Evolutionary conservation across 805 yeast species (phyloP).

Genomic region (Groenewaldozyma tartarivorans): DNA sequence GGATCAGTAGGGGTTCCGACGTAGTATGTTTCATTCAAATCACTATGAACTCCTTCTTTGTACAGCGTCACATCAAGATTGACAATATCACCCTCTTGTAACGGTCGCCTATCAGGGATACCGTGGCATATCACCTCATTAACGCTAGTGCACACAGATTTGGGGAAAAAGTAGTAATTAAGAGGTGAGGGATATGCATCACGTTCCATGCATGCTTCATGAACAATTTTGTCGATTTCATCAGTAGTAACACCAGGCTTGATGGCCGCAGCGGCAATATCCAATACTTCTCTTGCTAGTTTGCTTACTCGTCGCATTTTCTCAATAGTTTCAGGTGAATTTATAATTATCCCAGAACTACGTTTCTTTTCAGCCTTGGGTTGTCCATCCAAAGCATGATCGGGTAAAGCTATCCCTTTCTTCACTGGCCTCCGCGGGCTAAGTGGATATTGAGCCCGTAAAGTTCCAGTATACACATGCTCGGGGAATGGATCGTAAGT

Average conservation of each 20-base stretch:
- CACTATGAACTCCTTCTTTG: conserved; percentile 86
- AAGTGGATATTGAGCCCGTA: conserved; percentile 77
- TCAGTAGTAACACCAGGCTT: conserved; percentile 91
- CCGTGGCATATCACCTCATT: conserved; percentile 97
- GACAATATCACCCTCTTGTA: conserved; percentile 89
- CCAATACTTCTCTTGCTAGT: conserved; percentile 81
- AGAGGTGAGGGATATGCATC: conserved; percentile 91
- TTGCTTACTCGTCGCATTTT: conserved; percentile 67
- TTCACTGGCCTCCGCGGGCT: conserved; percentile 66
- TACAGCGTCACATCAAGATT: conserved; percentile 83
- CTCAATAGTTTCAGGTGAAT: conserved; percentile 59
- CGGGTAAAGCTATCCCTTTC: conserved; percentile 62
- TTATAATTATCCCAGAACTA: conserved; percentile 52
- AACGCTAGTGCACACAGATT: conserved; percentile 84
- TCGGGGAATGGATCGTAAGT: conserved; percentile 82
- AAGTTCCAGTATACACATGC: conserved; percentile 59
- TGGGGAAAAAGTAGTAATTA: conserved; percentile 90
- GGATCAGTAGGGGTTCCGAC: conserved; percentile 74
- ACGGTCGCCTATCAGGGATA: conserved; percentile 80
- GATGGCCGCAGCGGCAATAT: conserved; percentile 73
- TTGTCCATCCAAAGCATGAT: conserved; percentile 70
- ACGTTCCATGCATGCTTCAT: conserved; percentile 78
- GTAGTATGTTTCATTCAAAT: conserved; percentile 91
- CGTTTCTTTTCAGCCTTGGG: conserved; percentile 72
- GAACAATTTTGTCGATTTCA: conserved; percentile 77